Evolutionary conservation across 2,329 filamentous ascomycete species (phyloP), one percentile per base, ranked within the genome.

Genomic region (Colletotrichum lindemuthianum): DNA sequence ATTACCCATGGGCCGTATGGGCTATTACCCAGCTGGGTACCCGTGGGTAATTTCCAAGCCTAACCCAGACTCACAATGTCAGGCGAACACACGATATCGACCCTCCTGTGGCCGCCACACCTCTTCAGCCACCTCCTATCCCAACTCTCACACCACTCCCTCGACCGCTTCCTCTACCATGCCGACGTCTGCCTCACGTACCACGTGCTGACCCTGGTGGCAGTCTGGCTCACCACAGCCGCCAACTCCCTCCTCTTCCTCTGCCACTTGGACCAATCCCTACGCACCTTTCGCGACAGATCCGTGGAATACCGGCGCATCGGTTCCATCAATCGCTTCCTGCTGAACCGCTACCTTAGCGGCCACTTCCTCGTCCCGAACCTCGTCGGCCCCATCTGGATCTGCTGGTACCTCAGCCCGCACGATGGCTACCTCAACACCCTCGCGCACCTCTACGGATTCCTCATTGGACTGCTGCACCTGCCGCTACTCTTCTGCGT

Each of bases 381-480:
- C 16, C 40, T 65, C 47, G 8, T 41, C 12, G 63, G 58, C 11
- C 63, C 63, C 4, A 47, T 65, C 34, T 52, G 41, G 7, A 12
- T 52, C 2, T 61, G 47, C 10, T 48, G 58, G 47, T 33, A 15
- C 15, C 3, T 45, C n/a, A 37, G 51, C 51, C 3, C 45, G 2
- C 33, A 41, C 24, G n/a, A 52, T 8, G 8, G 12, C 9, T 4
- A 32, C 6, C 58, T 65, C 36, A 58, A 65, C 24, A 32, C 51
- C 4, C 45, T 63, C 40, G 58, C 51, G 4, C 51, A 65, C 47
- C 13, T 65, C 4, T 66, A 66, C 12, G 63, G 63, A 8, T 66
- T 66, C 50, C 8, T 33, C 16, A 45, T 64, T 16, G 63, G 59
- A 10, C 10, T 59, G 6, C 32, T 63, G 16, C 63, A 66, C 34